Base-by-base conservation (phyloP, 352 stramenopile species). In the Phytophthora syringae region DNA sequence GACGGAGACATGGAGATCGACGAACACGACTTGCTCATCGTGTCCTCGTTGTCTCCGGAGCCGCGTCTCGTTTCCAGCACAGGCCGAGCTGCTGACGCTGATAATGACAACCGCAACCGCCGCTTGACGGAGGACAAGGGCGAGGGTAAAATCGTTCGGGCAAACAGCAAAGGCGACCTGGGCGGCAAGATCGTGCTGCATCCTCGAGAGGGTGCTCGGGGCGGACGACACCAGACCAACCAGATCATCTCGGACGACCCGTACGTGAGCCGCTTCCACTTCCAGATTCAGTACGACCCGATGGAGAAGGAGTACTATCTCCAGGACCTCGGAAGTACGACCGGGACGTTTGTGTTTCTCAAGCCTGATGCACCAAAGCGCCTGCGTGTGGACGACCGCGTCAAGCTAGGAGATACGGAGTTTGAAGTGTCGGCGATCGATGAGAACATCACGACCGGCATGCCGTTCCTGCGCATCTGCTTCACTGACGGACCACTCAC, bases 211-310 rank as follows among this genome's bases (percentile, higher is more conserved):
- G 84, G 85, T 7, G 87, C 85, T 7, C 64, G 60, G 7, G 87
- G 87, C 32, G 87, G 87, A 28, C 87, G 87, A 15, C 84, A 94
- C 57, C 70, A 84, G 28, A 90, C 74, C 70, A 95, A 94, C 62
- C 84, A 94, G 56, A 94, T 95, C 65, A 89, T 95, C 52, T 87
- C 90, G 34, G 81, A 95, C 66, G 87, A 95, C 48, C 82, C 82
- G 61, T 92, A 87, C 67, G 87, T 95, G 64, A 93, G 84, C 27
- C 85, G 87, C 5, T 85, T 82, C 48, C 87, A 95, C 49, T 95
- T 95, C 60, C 74, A 81, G 53, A 89, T 95, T 56, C 72, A 78
- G 49, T 95, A 92, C 61, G 84, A 94, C 45, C 61, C 81, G 15
- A 79, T 92, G 60, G 84, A 95, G 66, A 93, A 93, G 55, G 84